Evolutionary conservation across 345 rosid species (phyloP).

Genomic region (Rhodamnia argentea): DNA sequence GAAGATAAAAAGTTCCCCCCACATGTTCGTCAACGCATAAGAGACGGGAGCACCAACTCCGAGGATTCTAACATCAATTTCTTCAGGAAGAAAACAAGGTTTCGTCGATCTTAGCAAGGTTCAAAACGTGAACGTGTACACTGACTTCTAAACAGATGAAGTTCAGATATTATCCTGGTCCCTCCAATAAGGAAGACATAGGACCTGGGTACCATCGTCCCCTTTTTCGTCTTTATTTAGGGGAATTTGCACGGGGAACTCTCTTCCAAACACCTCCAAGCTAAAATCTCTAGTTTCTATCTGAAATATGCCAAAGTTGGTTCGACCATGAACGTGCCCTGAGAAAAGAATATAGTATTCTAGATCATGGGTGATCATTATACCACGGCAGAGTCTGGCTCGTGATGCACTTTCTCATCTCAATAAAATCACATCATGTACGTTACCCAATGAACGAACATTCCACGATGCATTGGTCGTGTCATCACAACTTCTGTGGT

Average conservation of each 20-base stretch:
- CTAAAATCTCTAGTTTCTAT: neutral
- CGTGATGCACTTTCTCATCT: neutral
- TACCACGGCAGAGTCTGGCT: neutral
- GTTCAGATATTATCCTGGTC: neutral
- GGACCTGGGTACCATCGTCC: neutral
- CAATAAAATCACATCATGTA: neutral
- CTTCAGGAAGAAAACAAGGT: neutral
- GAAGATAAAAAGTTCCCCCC: neutral
- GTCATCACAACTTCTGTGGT: neutral
- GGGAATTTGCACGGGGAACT: neutral
- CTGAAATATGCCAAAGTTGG: neutral
- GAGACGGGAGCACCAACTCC: neutral
- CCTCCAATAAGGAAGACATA: neutral
- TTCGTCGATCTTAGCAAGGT: slow-evolving; percentile 1
- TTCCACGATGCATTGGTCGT: neutral
- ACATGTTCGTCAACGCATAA: neutral
- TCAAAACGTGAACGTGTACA: neutral
- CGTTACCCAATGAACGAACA: neutral
- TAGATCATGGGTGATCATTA: neutral
- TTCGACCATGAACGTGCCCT: neutral
- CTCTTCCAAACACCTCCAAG: neutral
- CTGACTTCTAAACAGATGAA: neutral
- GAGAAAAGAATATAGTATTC: neutral
- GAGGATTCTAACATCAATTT: neutral
- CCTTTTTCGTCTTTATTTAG: neutral